These are phyloP conservation scores for Prunus salicina DNA, from an alignment of 306 rosid species.

Conservation along the genomic window DNA sequence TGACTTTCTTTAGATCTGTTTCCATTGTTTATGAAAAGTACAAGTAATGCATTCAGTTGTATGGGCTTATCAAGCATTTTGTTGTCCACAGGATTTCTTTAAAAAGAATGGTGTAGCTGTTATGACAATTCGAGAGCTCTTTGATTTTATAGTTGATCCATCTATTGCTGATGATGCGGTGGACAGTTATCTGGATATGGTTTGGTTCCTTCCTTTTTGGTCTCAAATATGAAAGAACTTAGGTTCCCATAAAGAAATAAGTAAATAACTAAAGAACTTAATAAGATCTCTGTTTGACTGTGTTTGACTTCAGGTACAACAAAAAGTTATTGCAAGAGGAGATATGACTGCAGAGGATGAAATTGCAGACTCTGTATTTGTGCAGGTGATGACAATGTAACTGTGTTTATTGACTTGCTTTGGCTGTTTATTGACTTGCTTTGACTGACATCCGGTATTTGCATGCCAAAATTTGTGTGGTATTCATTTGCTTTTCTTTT, in stretches of 20 bases:
- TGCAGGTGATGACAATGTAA: conserved; percentile 44
- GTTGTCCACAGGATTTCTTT: conserved; percentile 69
- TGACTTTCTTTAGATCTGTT: not conserved
- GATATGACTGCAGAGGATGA: conserved; percentile 74
- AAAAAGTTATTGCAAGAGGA: conserved; percentile 54
- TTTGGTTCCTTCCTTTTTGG: conserved; percentile 16
- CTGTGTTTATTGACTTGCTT: not conserved
- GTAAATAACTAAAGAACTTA: not conserved
- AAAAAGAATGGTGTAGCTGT: conserved; percentile 89
- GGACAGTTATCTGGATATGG: conserved; percentile 82
- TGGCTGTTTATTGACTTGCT: not conserved
- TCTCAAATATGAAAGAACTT: not conserved
- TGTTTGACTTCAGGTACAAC: conserved; percentile 51
- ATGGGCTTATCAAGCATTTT: conserved; percentile 16
- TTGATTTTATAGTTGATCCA: conserved; percentile 88
- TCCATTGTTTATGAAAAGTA: not conserved
- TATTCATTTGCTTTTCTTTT: conserved; percentile 3
- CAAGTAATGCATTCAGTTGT: not conserved
- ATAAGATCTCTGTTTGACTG: not conserved
- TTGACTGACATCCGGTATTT: not conserved
- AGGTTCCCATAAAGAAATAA: not conserved
- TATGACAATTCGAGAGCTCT: conserved; percentile 75
- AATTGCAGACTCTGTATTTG: conserved; percentile 73
- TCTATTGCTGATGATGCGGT: conserved; percentile 69
- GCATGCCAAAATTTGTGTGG: not conserved